Conservation (phyloP, 2,329 filamentous ascomycete genomes). For the Colletotrichum cereale region DNA sequence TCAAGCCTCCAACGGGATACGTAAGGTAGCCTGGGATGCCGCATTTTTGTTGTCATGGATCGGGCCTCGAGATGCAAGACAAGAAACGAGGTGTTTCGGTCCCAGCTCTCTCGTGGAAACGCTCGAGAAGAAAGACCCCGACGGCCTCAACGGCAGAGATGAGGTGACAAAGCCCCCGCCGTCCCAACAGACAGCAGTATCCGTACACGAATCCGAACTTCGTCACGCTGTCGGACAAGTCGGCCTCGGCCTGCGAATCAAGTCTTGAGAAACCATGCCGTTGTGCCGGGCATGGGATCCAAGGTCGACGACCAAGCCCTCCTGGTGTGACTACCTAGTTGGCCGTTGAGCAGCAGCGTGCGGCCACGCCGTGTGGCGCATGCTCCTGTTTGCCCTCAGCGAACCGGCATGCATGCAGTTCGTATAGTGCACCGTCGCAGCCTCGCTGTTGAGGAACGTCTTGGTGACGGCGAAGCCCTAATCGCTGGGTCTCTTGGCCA, state of each 20-base stretch:
- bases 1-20: constrained; percentile 15
- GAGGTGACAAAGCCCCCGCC: background rate
- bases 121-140: constrained; percentile 2
- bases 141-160: constrained; percentile 5
- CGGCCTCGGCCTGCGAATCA: constrained; percentile 12
- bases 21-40: constrained; percentile 29
- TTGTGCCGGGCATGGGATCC: constrained; percentile 21
- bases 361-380: constrained; percentile 38
- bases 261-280: constrained; percentile 21
- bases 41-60: constrained; percentile 23
- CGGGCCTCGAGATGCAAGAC: constrained; percentile 8
- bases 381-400: constrained; percentile 17
- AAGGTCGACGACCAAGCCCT: constrained; percentile 35
- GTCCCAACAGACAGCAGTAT: background rate
- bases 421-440: background rate
- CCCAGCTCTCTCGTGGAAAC: background rate
- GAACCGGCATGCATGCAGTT: background rate
- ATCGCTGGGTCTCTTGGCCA: constrained; percentile 1
- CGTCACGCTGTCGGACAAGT: background rate
- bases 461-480: background rate
- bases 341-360: constrained; percentile 23
- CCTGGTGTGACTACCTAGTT: constrained; percentile 23
- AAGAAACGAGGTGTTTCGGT: constrained; percentile 15
- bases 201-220: background rate
- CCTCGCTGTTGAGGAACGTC: background rate